Evolutionary conservation across 2,329 filamentous ascomycete genomes (phyloP).

Genomic region (Aspergillus ibericus): DNA sequence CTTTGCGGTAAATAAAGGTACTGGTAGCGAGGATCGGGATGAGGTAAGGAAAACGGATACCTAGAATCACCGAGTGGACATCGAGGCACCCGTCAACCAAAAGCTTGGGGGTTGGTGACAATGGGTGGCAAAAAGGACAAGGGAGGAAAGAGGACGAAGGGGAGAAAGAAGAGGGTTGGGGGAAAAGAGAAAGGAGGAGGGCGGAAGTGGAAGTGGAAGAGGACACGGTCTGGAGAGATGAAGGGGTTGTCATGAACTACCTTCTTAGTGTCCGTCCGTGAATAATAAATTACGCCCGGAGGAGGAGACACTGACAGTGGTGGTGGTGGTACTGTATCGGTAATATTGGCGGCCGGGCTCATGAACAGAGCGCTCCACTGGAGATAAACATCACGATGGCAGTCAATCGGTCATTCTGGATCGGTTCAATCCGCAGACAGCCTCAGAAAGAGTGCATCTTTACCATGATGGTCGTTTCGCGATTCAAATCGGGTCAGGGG

Average conservation of each 20-base stretch:
- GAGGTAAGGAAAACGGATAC: conserved; percentile 1
- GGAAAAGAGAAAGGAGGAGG: conserved; percentile 1
- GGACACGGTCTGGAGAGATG: conserved; percentile 18
- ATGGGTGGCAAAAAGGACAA: background rate
- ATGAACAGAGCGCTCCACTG: background rate
- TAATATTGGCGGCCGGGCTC: background rate
- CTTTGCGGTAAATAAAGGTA: conserved; percentile 3
- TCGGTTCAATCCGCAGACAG: background rate
- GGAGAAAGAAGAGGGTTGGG: background rate
- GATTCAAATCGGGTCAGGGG: background rate
- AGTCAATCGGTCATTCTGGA: background rate
- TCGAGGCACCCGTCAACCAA: conserved; percentile 18
- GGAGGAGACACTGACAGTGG: background rate
- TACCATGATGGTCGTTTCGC: background rate
- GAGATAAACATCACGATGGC: background rate
- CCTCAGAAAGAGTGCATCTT: background rate
- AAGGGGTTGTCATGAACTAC: conserved; percentile 10
- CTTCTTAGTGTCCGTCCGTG: conserved; percentile 7
- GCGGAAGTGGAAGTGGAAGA: conserved; percentile 14
- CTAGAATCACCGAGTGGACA: conserved; percentile 21
- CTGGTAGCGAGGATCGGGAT: conserved; percentile 4
- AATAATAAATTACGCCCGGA: conserved; percentile 13
- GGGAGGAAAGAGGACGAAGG: background rate
- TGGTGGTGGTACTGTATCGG: background rate
- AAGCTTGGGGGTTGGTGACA: conserved; percentile 8